Conservation (phyloP, 2,329 filamentous ascomycete genomes). For the Dactylonectria macrodidyma region DNA sequence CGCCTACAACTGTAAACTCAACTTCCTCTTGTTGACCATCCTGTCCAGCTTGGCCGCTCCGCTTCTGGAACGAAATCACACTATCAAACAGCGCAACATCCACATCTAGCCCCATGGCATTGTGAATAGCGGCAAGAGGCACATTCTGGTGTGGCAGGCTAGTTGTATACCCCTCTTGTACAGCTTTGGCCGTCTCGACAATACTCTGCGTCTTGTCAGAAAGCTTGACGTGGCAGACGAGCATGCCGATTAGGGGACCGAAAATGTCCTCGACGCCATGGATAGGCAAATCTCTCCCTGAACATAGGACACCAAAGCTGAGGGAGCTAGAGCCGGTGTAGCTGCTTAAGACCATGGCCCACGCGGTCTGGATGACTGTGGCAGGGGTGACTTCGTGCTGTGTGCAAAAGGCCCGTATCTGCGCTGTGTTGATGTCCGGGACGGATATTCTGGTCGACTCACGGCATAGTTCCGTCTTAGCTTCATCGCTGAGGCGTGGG, state of each 20-base stretch:
- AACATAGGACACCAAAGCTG: slow-evolving; percentile 30
- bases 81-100: slow-evolving; percentile 21
- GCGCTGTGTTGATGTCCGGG: slow-evolving; percentile 3
- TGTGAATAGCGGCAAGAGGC: slow-evolving; percentile 18
- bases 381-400: slow-evolving; percentile 29
- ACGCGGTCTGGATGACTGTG: slow-evolving; percentile 31
- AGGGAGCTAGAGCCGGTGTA: slow-evolving; percentile 37
- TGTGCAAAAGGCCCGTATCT: slow-evolving; percentile 25
- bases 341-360: slow-evolving; percentile 35
- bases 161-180: slow-evolving; percentile 15
- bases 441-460: slow-evolving; percentile 1
- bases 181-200: slow-evolving; percentile 7
- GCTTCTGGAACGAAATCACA: slow-evolving; percentile 25
- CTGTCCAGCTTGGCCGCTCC: neutral
- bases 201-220: slow-evolving; percentile 15
- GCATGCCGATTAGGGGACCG: slow-evolving; percentile 17
- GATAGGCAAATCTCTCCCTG: slow-evolving; percentile 24
- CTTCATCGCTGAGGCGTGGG: neutral
- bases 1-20: slow-evolving; percentile 17
- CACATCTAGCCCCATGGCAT: slow-evolving; percentile 11
- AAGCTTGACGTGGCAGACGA: slow-evolving; percentile 22
- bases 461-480: neutral
- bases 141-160: slow-evolving; percentile 22
- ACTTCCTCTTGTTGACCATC: neutral
- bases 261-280: slow-evolving; percentile 34